Evolutionary conservation across 1,284 basidiomycete genomes (phyloP).

Genomic region (Salmacisia buchloeana): DNA sequence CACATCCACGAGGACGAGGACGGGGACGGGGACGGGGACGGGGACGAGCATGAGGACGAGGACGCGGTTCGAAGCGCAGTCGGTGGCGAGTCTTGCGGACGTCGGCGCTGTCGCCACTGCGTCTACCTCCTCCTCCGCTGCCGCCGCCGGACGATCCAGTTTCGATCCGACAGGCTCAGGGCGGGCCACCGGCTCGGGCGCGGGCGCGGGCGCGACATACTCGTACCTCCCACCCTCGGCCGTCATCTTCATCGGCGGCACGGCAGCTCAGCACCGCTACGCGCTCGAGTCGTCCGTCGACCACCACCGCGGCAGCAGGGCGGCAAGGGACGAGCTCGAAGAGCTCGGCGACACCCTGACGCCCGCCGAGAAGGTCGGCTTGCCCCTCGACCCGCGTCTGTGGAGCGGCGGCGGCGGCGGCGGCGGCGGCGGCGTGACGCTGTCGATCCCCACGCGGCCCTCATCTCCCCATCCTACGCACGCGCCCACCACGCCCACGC

Average conservation of each 20-base stretch:
- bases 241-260: slow-evolving; percentile 16
- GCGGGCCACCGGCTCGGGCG: neutral
- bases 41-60: neutral
- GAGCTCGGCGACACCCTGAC: neutral
- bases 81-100: neutral
- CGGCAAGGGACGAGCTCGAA: neutral
- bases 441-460: neutral
- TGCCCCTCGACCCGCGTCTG: too few relatives aligned
- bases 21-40: neutral
- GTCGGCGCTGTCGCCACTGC: too few relatives aligned
- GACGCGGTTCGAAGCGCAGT: neutral
- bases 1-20: neutral
- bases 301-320: slow-evolving; percentile 14
- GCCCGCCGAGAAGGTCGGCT: too few relatives aligned
- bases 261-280: neutral
- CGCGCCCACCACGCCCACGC: neutral
- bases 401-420: too few relatives aligned
- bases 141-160: too few relatives aligned
- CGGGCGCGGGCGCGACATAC: neutral
- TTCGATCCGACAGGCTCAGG: too few relatives aligned
- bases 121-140: too few relatives aligned
- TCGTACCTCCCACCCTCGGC: slow-evolving; percentile 4
- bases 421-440: too few relatives aligned
- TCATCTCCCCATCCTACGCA: too few relatives aligned
- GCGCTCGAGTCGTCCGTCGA: slow-evolving; percentile 7